phyloP scores from a whole-genome alignment of 768 basidiomycete species.

The Porpolomopsis calyptriformis region DNA sequence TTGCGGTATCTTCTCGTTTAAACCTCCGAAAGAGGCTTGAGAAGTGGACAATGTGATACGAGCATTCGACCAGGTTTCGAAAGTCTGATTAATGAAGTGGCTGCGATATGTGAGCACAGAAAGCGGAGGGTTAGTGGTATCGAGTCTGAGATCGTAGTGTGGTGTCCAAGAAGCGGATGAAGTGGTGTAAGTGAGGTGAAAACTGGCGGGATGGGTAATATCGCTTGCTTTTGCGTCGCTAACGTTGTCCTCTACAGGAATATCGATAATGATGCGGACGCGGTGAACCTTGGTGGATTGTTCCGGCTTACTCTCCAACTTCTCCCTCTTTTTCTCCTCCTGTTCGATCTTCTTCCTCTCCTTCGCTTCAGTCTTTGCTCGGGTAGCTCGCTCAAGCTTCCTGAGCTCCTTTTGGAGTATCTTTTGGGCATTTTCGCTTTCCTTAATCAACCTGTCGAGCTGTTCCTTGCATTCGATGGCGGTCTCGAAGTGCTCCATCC shows the following conservation, averaged over 20 bases:
- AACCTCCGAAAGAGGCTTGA: constrained; percentile 3
- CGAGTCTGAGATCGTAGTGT: constrained; percentile 4
- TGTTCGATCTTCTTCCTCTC: background rate
- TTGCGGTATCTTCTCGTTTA: constrained; percentile 5
- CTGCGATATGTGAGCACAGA: constrained; percentile 3
- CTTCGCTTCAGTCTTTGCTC: background rate
- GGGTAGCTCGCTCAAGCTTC: background rate
- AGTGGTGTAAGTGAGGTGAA: constrained; percentile 2
- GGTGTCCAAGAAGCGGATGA: constrained; percentile 3
- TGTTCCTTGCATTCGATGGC: background rate
- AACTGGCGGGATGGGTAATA: background rate
- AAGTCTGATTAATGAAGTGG: constrained; percentile 1
- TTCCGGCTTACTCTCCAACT: constrained; percentile 1
- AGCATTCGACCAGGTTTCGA: constrained; percentile 1
- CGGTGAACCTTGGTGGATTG: background rate
- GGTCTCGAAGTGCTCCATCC: background rate
- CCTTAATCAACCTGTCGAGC: background rate
- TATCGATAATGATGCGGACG: constrained; percentile 4
- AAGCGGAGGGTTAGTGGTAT: constrained; percentile 4
- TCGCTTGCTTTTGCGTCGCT: background rate
- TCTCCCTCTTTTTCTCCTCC: background rate
- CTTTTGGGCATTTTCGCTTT: background rate
- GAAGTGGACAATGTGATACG: constrained; percentile 4
- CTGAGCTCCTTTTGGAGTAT: background rate
- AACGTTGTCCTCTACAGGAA: background rate